Conservation (phyloP, 2,329 filamentous ascomycete genomes). For the Neophaeococcomyces mojaviensis region DNA sequence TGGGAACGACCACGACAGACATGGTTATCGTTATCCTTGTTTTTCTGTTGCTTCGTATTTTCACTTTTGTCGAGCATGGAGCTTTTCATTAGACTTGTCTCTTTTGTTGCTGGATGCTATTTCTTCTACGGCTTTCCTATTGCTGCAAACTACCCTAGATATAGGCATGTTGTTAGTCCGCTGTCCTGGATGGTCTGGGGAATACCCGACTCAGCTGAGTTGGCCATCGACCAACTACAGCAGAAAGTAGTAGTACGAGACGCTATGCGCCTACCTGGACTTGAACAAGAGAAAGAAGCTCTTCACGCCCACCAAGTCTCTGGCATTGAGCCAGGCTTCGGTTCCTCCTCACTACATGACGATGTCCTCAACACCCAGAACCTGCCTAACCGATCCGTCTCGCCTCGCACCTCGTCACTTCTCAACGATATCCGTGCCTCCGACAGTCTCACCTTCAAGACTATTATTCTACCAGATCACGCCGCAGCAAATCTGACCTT, state of each 20-base stretch:
- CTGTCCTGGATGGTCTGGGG: constrained; percentile 33
- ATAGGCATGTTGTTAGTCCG: constrained; percentile 29
- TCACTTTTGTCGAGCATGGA: constrained; percentile 27
- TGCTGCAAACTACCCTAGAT: constrained; percentile 29
- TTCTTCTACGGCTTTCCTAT: constrained; percentile 34
- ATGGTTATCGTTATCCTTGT: constrained; percentile 28
- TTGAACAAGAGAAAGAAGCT: constrained; percentile 1
- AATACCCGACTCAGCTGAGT: constrained; percentile 29
- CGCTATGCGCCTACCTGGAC: background rate
- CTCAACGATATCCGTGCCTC: background rate
- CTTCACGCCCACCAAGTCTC: background rate
- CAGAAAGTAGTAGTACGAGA: constrained; percentile 14
- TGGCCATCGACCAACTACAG: constrained; percentile 16
- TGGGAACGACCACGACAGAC: constrained; percentile 31
- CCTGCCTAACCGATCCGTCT: too few species aligned
- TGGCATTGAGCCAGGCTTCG: background rate
- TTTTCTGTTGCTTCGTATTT: constrained; percentile 27
- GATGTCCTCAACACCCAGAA: too few species aligned
- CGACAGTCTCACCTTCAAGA: constrained; percentile 8
- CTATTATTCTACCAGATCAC: constrained; percentile 5
- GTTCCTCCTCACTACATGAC: too few species aligned
- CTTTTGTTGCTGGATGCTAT: constrained; percentile 27
- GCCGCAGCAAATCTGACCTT: constrained; percentile 8
- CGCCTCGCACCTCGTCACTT: too few species aligned
- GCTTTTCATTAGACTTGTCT: constrained; percentile 31